Percentiles rank a stretch among this genome's conserved stretches.
phyloP scores from a whole-genome alignment of 164 flowering plant species.

The Aristolochia fimbriata region DNA sequence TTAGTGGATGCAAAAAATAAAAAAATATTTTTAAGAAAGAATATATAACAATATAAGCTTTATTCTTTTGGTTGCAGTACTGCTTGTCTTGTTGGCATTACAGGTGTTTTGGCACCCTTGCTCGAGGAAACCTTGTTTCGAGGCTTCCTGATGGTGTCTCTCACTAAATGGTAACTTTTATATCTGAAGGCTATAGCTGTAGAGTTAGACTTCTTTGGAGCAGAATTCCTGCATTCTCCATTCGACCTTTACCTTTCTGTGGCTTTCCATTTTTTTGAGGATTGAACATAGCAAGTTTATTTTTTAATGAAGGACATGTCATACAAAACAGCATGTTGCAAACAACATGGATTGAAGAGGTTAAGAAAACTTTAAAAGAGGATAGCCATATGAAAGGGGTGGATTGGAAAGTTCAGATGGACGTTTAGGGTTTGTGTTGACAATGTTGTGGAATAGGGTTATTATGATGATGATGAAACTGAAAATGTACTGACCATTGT shows the following conservation, averaged over 20 bases:
- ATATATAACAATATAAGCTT: not conserved
- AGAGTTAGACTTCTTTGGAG: not conserved
- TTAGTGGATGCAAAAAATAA: not conserved
- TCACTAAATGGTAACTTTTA: constrained; percentile 70
- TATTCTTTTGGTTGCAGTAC: constrained; percentile 41
- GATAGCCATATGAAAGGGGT: no score
- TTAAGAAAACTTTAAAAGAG: no score
- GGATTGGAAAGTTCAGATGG: no score
- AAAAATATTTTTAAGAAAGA: not conserved
- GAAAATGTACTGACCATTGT: not conserved
- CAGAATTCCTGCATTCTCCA: not conserved
- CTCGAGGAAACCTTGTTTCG: constrained; percentile 93
- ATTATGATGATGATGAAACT: not conserved
- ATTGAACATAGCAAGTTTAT: not conserved
- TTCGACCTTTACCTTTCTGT: not conserved
- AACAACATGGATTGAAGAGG: no score
- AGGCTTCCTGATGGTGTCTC: constrained; percentile 82
- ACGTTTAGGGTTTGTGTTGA: no score
- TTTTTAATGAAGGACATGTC: no score
- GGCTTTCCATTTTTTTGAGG: not conserved
- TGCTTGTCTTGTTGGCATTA: constrained; percentile 67
- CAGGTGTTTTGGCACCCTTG: constrained; percentile 85
- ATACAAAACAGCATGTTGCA: no score
- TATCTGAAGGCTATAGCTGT: not conserved
- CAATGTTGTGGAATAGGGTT: no score